phyloP scores from a whole-genome alignment of 176 grass and related monocot species.

The Calamus simplicifolius region DNA sequence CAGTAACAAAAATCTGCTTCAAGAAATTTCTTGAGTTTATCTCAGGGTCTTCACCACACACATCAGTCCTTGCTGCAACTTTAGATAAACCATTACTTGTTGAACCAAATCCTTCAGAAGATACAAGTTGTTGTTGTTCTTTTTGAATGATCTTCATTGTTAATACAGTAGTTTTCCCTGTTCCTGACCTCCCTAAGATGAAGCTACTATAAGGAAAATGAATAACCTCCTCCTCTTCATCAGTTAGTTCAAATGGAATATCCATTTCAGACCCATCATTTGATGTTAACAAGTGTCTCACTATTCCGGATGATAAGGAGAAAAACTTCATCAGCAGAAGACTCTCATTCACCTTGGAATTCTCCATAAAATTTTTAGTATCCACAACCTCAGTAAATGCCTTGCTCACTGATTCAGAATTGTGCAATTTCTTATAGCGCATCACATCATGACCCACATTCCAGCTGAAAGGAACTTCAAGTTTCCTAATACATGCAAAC shows the following conservation, averaged over 20 bases:
- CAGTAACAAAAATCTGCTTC: slow-evolving; percentile 87
- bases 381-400: slow-evolving; percentile 17
- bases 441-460: slow-evolving; percentile 31
- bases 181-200: slow-evolving; percentile 87
- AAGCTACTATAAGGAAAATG: slow-evolving; percentile 59
- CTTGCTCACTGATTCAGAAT: slow-evolving; percentile 21
- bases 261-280: slow-evolving; percentile 65
- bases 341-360: slow-evolving; percentile 84
- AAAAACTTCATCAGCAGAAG: slow-evolving; percentile 91
- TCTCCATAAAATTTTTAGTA: slow-evolving; percentile 27
- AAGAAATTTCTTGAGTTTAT: slow-evolving; percentile 18
- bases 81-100: slow-evolving; percentile 7
- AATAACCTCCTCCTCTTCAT: slow-evolving; percentile 70
- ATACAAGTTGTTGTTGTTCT: slow-evolving; percentile 57
- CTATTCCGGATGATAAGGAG: slow-evolving; percentile 59
- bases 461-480: slow-evolving; percentile 67
- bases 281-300: slow-evolving; percentile 66
- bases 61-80: neutral
- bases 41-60: slow-evolving; percentile 1
- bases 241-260: slow-evolving; percentile 76
- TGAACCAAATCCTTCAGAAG: slow-evolving; percentile 32
- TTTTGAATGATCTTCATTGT: slow-evolving; percentile 72
- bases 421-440: slow-evolving; percentile 35
- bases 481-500: slow-evolving; percentile 27
- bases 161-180: slow-evolving; percentile 85